Percentiles rank a stretch among this genome's conserved stretches.
Conservation (phyloP, 2,329 filamentous ascomycete species). For the Aspergillus texensis region DNA sequence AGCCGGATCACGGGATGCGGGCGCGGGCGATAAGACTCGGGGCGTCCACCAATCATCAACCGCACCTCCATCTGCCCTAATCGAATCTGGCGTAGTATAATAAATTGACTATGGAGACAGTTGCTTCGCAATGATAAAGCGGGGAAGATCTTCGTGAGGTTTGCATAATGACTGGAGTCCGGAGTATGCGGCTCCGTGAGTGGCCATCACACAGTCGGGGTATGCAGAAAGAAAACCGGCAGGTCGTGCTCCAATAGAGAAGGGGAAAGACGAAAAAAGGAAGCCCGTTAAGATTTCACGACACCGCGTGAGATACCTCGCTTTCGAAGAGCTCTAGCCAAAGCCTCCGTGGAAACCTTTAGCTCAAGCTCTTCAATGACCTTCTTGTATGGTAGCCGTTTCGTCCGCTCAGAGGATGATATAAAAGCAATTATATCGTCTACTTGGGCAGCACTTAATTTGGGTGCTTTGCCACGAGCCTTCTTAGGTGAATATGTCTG, state of each 20-base stretch:
- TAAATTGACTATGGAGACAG: background rate
- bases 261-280: no score
- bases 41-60: background rate
- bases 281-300: background rate
- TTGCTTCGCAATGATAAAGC: background rate
- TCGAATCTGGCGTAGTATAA: background rate
- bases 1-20: background rate
- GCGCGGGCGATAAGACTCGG: background rate
- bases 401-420: conserved; percentile 15
- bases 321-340: conserved; percentile 15
- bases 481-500: conserved; percentile 17
- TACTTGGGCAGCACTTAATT: conserved; percentile 18
- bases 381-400: conserved; percentile 17
- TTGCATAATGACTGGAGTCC: background rate
- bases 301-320: conserved; percentile 16
- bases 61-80: background rate
- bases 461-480: conserved; percentile 9
- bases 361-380: conserved; percentile 19
- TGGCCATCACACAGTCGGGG: no score
- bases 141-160: background rate
- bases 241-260: no score
- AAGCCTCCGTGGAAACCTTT: background rate
- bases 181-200: background rate
- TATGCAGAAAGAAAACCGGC: no score
- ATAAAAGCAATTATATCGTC: conserved; percentile 23